These are phyloP conservation scores for Pseudognaphalium luteoalbum DNA, from an alignment of 129 eudicot species.

Conservation along the genomic window DNA sequence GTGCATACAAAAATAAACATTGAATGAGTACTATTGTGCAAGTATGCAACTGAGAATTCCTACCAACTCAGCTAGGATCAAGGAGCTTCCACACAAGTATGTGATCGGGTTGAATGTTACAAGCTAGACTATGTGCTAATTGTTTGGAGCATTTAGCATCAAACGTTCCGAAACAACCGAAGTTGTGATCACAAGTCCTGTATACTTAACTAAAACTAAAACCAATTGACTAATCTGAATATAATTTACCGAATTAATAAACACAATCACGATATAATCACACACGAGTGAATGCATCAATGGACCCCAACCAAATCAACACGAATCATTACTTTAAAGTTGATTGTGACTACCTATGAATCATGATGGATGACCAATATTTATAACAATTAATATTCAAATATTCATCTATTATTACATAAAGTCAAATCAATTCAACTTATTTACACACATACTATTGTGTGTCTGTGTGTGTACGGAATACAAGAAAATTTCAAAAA, in stretches of 20 bases:
- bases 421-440: not conserved
- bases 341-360: constrained; percentile 18
- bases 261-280: not conserved
- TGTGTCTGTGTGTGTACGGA: not conserved
- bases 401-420: too few species aligned
- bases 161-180: not conserved
- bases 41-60: too few species aligned
- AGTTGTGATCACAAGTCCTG: not conserved
- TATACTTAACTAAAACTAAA: not conserved
- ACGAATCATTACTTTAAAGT: not conserved
- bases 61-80: too few species aligned
- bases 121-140: too few species aligned
- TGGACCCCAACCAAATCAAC: constrained; percentile 22
- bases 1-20: too few species aligned
- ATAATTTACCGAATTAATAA: not conserved
- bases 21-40: too few species aligned
- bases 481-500: not conserved
- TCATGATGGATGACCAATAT: too few species aligned
- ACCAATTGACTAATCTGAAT: not conserved
- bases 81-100: too few species aligned
- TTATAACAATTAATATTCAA: too few species aligned
- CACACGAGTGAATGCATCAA: not conserved
- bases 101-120: too few species aligned
- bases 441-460: not conserved
- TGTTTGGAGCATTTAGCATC: too few species aligned